Evolutionary conservation across 2,329 filamentous ascomycete genomes (phyloP), one percentile per base, ranked within the genome.

Genomic region (Nothophaeocryptopus gaeumannii): DNA sequence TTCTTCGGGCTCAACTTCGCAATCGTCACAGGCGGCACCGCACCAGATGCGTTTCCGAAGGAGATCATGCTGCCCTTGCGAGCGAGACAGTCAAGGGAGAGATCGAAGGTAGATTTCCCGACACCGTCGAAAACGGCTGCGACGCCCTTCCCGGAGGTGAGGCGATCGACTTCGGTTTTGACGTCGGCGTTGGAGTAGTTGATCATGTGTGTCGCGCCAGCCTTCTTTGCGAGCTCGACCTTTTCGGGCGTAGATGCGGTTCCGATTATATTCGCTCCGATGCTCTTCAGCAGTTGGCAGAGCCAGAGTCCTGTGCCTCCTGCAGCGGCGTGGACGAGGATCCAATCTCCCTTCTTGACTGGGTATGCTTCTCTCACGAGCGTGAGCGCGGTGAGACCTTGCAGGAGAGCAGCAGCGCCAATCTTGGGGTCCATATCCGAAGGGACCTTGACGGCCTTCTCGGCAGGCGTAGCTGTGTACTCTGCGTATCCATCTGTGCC

Each of bases 101-200:
- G 77, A 59, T 96, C 88, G 72, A 93, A 95, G 0, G 91, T 96
- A 41, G 79, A 78, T 73, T 89, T 89, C 10, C 90, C 91, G 2
- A 96, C 88, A 5, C 88, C 87, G 66, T 96, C 90, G 66, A 89
- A 95, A 26, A 95, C 85, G 8, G 85, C 89, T 56, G 82, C 80
- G 2, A 86, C 84, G 7, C 91, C 91, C 52, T 82, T 73, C 0
- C 85, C 85, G 2, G 76, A 80, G 0, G 89, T 96, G 41, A 88
- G 82, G 65, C 86, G 78, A 61, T 78, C 74, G 5, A 89, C 83
- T 65, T 79, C 76, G 33, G 68, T 70, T 49, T 79, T 79, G 16
- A 85, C 73, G 50, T 80, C 74, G 40, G 84, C 82, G 30, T 73
- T 69, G 37, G 70, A 69, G 58, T 90, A 92, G 66, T 88, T 85